These are phyloP conservation scores for Paramecium pentaurelia DNA, from an alignment of 73 alveolate species.

Conservation along the genomic window DNA sequence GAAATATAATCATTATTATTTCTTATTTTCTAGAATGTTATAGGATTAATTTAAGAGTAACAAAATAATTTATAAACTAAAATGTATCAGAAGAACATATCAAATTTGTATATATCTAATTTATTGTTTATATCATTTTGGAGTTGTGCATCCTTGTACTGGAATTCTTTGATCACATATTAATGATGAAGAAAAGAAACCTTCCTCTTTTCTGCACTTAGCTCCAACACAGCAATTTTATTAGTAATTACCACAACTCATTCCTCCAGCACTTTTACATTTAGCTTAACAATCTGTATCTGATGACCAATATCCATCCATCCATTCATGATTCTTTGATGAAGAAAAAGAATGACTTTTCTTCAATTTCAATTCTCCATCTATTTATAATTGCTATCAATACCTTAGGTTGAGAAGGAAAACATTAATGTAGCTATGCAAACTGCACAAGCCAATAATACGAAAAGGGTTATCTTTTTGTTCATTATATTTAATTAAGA, in stretches of 20 bases:
- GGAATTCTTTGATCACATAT: neutral
- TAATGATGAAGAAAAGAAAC: neutral
- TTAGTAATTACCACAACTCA: neutral
- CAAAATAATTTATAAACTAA: neutral
- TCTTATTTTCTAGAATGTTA: neutral
- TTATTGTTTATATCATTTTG: neutral
- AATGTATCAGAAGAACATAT: neutral
- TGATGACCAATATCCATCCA: slow-evolving; percentile 22
- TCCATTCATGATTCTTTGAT: slow-evolving; percentile 7
- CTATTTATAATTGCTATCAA: neutral
- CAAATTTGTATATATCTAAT: neutral
- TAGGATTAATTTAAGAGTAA: too few species aligned
- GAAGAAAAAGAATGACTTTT: neutral
- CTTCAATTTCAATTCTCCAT: neutral
- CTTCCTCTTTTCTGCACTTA: neutral
- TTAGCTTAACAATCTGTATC: neutral
- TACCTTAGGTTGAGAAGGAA: neutral
- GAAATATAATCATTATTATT: too few species aligned
- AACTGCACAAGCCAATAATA: neutral
- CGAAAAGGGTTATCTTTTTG: neutral
- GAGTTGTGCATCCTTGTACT: neutral
- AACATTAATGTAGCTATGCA: neutral
- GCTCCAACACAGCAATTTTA: neutral
- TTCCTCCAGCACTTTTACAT: slow-evolving; percentile 5
- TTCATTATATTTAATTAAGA: neutral